Conservation (phyloP, 495 filamentous ascomycete genomes). For the Podospora sp. region DNA sequence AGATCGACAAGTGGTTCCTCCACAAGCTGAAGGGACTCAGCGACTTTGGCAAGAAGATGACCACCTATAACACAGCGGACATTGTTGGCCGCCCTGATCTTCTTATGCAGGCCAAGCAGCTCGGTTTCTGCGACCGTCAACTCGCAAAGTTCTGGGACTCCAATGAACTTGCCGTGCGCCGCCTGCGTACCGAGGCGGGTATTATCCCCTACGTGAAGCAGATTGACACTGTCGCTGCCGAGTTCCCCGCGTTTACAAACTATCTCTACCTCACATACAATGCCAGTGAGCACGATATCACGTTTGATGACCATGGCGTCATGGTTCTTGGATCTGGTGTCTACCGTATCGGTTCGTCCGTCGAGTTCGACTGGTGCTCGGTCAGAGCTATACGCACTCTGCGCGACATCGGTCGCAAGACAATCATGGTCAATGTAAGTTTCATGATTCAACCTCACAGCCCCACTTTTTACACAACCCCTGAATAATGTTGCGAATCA, state of each 20-base stretch:
- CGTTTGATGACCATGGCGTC: conserved; percentile 82
- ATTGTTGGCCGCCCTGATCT: conserved; percentile 59
- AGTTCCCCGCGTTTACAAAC: conserved; percentile 94
- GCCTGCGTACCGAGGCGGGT: conserved; percentile 76
- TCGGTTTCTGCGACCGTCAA: conserved; percentile 92
- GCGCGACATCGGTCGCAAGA: conserved; percentile 85
- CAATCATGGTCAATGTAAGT: conserved; percentile 99
- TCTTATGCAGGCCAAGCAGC: conserved; percentile 81
- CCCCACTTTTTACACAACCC: too few species aligned
- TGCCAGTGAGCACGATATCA: conserved; percentile 80
- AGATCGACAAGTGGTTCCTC: conserved; percentile 98
- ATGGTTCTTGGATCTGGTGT: conserved; percentile 98
- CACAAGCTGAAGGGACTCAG: conserved; percentile 85
- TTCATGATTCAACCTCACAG: too few species aligned
- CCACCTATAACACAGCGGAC: conserved; percentile 66
- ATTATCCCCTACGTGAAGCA: conserved; percentile 93
- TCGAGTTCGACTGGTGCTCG: conserved; percentile 99
- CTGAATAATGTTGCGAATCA: too few species aligned
- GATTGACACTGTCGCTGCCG: conserved; percentile 96
- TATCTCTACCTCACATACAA: conserved; percentile 98
- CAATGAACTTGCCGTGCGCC: conserved; percentile 85
- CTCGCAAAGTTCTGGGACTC: conserved; percentile 92
- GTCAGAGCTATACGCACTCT: conserved; percentile 93
- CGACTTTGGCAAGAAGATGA: conserved; percentile 81
- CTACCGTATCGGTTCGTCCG: conserved; percentile 95